Evolutionary conservation across 139 green algal species (phyloP), one percentile per base, ranked within the genome.

Genomic region (Penium margaritaceum): DNA sequence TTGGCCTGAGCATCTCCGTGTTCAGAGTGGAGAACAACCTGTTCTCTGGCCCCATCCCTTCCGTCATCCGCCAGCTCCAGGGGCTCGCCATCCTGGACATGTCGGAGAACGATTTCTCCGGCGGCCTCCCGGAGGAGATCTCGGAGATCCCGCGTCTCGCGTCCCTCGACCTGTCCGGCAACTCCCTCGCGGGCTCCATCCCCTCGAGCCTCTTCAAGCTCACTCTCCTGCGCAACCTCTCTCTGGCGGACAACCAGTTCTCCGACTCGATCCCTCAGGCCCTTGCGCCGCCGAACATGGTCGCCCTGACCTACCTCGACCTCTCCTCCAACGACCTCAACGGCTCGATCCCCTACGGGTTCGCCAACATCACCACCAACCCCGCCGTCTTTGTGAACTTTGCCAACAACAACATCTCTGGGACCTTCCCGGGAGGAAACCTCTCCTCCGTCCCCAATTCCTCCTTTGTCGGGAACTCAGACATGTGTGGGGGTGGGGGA

Each of bases 291-390:
- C 63, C 36, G 34, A 21, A 60, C 15, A 17, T 71, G 35, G 33
- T 19, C 21, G 21, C 58, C 21, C 66, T 74, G 17, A n/a, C n/a
- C n/a, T 7, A 32, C 0, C 41, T 74, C 17, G 66, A 74, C 66
- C 21, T 74, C 1, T 63, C 66, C 19, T 17, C 24, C 32, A 74
- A 74, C 2, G 27, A 74, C 27, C 66, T 74, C 41, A 63, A 19
- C 5, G 66, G 66, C 5, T 19, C 34, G 1, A 74, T 74, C 21
- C 66, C 66, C 15, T 37, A 41, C 35, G 32, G 39, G 7, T 62
- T 71, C 15, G 29, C 32, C 2, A 71, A 71, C 32, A 19, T 15
- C 17, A 27, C 32, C 0, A 61, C 19, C 5, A 12, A 60, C 37
- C 24, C 29, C 4, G 27, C 47, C 21, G 19, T 71, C 29, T 35